phyloP scores from a whole-genome alignment of 495 filamentous ascomycete genomes.

The Penicillium bialowiezense region DNA sequence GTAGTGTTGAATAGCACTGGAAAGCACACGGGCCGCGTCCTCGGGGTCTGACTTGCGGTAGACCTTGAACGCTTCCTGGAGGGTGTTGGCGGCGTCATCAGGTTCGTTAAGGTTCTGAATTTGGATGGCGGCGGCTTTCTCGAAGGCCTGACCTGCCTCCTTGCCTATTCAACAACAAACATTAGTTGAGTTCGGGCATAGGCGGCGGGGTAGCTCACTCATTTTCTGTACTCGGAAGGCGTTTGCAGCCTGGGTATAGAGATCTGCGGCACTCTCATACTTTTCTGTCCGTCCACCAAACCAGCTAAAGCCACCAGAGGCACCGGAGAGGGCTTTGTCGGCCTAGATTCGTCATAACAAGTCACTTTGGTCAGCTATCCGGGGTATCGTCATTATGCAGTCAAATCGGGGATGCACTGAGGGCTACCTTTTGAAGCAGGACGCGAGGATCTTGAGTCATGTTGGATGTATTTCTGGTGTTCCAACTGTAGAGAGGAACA shows the following conservation, averaged over 20 bases:
- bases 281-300: slow-evolving; percentile 81
- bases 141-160: slow-evolving; percentile 77
- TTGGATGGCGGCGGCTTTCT: slow-evolving; percentile 75
- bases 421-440: slow-evolving; percentile 54
- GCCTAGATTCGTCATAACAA: slow-evolving; percentile 52
- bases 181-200: neutral
- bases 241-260: slow-evolving; percentile 79
- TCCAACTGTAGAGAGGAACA: slow-evolving; percentile 3
- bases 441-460: slow-evolving; percentile 55
- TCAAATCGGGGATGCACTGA: slow-evolving; percentile 13
- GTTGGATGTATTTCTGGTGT: slow-evolving; percentile 12
- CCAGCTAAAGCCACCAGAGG: slow-evolving; percentile 69
- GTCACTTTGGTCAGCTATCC: slow-evolving; percentile 28
- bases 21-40: slow-evolving; percentile 72
- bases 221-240: slow-evolving; percentile 72
- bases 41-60: slow-evolving; percentile 79
- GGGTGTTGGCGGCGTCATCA: slow-evolving; percentile 80
- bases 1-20: slow-evolving; percentile 74
- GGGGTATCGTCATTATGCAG: slow-evolving; percentile 24
- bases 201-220: slow-evolving; percentile 43
- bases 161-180: slow-evolving; percentile 48
- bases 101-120: slow-evolving; percentile 75
- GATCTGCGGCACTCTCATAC: slow-evolving; percentile 75
- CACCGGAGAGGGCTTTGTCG: slow-evolving; percentile 69
- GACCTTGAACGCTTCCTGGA: slow-evolving; percentile 77